Conservation (phyloP, 306 rosid genomes). For the Rosa chinensis region DNA sequence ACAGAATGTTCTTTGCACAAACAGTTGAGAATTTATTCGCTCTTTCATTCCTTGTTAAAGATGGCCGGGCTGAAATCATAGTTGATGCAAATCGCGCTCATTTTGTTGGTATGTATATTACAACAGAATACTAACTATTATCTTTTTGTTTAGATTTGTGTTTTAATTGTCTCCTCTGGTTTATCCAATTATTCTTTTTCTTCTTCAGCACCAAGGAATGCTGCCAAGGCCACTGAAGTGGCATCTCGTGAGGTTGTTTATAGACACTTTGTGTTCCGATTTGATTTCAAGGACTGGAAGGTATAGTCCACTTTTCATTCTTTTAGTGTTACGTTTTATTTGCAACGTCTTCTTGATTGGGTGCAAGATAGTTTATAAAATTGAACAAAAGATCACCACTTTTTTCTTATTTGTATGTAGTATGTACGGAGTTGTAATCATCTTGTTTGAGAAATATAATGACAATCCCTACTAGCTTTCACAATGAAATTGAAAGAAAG, state of each 20-base stretch:
- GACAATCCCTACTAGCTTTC: neutral
- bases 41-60: slow-evolving; percentile 78
- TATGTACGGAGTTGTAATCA: neutral
- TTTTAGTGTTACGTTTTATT: neutral
- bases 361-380: neutral
- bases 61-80: slow-evolving; percentile 69
- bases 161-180: neutral
- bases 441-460: neutral
- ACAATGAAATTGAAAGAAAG: neutral
- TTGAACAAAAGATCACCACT: neutral
- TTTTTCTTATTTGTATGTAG: neutral
- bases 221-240: slow-evolving; percentile 51
- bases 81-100: slow-evolving; percentile 53
- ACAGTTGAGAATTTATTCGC: slow-evolving; percentile 85
- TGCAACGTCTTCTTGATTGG: neutral
- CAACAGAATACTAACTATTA: neutral
- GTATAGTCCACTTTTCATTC: slow-evolving; percentile 32
- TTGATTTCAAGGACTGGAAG: slow-evolving; percentile 85
- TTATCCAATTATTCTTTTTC: slow-evolving; percentile 10
- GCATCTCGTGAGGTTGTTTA: slow-evolving; percentile 52
- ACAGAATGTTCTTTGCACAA: slow-evolving; percentile 71
- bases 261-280: slow-evolving; percentile 77
- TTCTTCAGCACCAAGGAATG: slow-evolving; percentile 72
- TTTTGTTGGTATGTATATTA: slow-evolving; percentile 60
- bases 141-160: neutral